These are phyloP conservation scores for Penicillium griseofulvum DNA, from an alignment of 2,329 filamentous ascomycete species.

Conservation along the genomic window DNA sequence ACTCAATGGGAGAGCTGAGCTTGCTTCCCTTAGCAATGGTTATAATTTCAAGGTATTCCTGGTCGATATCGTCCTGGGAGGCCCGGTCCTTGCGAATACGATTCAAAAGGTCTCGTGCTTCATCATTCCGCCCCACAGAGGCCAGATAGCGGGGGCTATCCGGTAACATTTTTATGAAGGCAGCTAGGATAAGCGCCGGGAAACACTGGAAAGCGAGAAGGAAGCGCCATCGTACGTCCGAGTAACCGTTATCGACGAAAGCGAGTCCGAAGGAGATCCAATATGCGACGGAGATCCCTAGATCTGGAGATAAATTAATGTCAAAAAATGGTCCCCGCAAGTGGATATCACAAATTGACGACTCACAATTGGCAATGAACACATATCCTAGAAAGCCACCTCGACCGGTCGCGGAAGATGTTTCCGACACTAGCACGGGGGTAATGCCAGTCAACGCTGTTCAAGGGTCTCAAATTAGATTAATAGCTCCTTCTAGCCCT, in stretches of 20 bases:
- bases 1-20: conserved; percentile 39
- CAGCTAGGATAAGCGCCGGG: conserved; percentile 27
- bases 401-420: conserved; percentile 47
- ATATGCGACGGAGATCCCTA: conserved; percentile 47
- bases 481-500: not conserved
- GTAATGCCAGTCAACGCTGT: conserved; percentile 49
- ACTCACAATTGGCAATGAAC: conserved; percentile 51
- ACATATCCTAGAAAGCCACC: conserved; percentile 50
- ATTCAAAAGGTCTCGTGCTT: conserved; percentile 50
- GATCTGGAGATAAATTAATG: conserved; percentile 26
- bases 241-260: conserved; percentile 34
- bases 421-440: conserved; percentile 51
- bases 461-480: conserved; percentile 10
- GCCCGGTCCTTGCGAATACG: conserved; percentile 24
- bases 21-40: conserved; percentile 30
- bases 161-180: conserved; percentile 33
- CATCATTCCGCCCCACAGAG: conserved; percentile 41
- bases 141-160: conserved; percentile 36
- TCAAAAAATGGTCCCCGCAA: conserved; percentile 4
- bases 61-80: conserved; percentile 30
- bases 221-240: conserved; percentile 36
- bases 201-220: conserved; percentile 37
- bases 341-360: not conserved
- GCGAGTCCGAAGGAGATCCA: conserved; percentile 40
- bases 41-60: conserved; percentile 38